Conservation (phyloP, 1,284 basidiomycete genomes). For the Cutaneotrichosporon sp. region DNA sequence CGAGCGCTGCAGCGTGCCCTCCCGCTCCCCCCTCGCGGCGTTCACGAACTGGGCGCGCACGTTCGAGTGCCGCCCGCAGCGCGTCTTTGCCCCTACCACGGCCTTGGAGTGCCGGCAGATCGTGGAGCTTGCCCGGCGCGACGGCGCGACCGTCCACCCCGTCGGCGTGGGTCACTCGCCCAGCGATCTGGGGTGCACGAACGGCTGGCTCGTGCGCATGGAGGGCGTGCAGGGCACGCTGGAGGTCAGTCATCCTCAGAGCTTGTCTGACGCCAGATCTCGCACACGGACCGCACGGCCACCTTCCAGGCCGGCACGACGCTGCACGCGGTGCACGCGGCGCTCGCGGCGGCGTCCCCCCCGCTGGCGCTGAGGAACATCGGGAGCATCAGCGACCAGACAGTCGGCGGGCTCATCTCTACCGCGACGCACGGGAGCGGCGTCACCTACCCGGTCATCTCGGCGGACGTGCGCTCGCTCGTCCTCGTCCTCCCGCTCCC, state of each 20-base stretch:
- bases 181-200: constrained; percentile 85
- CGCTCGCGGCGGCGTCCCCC: constrained; percentile 63
- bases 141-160: constrained; percentile 72
- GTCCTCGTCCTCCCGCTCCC: constrained; percentile 60
- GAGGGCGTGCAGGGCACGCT: constrained; percentile 68
- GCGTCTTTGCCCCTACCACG: constrained; percentile 74
- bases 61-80: constrained; percentile 53
- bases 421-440: constrained; percentile 96
- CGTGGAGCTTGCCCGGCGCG: constrained; percentile 78
- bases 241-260: constrained; percentile 72
- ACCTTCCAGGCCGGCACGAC: constrained; percentile 78
- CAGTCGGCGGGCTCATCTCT: constrained; percentile 88
- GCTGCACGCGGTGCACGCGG: constrained; percentile 67
- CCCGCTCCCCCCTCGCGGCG: constrained; percentile 29
- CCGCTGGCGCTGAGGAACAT: constrained; percentile 84
- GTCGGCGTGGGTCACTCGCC: constrained; percentile 92
- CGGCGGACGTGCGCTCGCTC: constrained; percentile 75
- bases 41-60: constrained; percentile 61
- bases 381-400: constrained; percentile 96
- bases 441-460: constrained; percentile 75
- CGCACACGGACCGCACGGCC: constrained; percentile 62
- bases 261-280: constrained; percentile 63
- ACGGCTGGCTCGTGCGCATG: constrained; percentile 77
- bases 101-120: constrained; percentile 73
- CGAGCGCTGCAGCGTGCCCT: constrained; percentile 37